These are phyloP conservation scores for Metschnikowia anglica DNA, from an alignment of 805 yeast species.

Conservation along the genomic window DNA sequence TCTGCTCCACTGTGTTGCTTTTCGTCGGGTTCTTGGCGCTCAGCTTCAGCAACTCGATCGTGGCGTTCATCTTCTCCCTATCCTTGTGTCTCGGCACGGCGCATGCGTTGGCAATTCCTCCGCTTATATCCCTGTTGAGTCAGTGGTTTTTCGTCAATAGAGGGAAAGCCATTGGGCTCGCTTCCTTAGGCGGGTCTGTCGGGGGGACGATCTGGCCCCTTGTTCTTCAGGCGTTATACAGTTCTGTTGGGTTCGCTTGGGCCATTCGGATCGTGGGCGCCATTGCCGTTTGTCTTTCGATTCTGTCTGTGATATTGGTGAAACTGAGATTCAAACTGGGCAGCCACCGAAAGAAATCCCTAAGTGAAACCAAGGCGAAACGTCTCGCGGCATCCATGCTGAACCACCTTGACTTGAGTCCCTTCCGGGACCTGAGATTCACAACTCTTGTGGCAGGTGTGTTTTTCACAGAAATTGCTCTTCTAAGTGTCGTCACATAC, in stretches of 20 bases:
- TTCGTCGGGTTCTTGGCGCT: slow-evolving; percentile 54
- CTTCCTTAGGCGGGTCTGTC: slow-evolving; percentile 63
- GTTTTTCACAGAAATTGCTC: slow-evolving; percentile 49
- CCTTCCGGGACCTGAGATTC: slow-evolving; percentile 40
- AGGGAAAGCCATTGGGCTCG: slow-evolving; percentile 61
- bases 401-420: slow-evolving; percentile 36
- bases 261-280: slow-evolving; percentile 50
- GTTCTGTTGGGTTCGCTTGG: slow-evolving; percentile 58
- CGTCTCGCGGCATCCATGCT: slow-evolving; percentile 1
- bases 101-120: slow-evolving; percentile 58
- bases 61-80: slow-evolving; percentile 62
- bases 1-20: slow-evolving; percentile 32
- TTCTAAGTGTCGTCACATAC: slow-evolving; percentile 53
- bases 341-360: neutral
- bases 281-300: slow-evolving; percentile 29
- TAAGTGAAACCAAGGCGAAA: slow-evolving; percentile 1
- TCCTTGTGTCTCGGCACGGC: slow-evolving; percentile 54
- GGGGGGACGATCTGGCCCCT: slow-evolving; percentile 67
- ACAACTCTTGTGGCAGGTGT: slow-evolving; percentile 39
- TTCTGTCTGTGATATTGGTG: slow-evolving; percentile 26
- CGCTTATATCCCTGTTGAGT: slow-evolving; percentile 58
- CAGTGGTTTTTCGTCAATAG: slow-evolving; percentile 65
- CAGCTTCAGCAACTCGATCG: slow-evolving; percentile 52
- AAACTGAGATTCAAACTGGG: slow-evolving; percentile 26
- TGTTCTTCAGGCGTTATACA: slow-evolving; percentile 45